Conservation (phyloP, 768 basidiomycete species). For the Trametes maxima region DNA sequence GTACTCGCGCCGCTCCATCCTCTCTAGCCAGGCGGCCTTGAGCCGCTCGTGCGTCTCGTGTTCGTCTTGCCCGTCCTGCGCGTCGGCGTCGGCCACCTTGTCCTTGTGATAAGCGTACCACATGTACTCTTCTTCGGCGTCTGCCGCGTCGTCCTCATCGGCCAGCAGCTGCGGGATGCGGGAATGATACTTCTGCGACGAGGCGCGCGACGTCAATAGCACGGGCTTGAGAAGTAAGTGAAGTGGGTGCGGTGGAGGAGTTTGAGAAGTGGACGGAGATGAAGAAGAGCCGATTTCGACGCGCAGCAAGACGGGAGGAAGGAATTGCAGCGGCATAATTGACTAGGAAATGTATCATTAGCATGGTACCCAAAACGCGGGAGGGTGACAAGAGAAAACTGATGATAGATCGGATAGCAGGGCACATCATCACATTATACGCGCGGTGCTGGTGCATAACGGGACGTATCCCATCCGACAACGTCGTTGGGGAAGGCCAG, state of each 20-base stretch:
- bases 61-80: constrained; percentile 30
- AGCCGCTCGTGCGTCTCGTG: constrained; percentile 50
- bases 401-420: background rate
- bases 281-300: constrained; percentile 39
- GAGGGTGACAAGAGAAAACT: background rate
- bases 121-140: constrained; percentile 73
- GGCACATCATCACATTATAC: no score
- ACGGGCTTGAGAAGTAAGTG: constrained; percentile 62
- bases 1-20: constrained; percentile 62
- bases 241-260: constrained; percentile 50
- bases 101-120: constrained; percentile 74
- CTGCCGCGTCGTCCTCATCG: constrained; percentile 61
- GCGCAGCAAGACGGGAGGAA: constrained; percentile 59
- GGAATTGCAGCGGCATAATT: constrained; percentile 63
- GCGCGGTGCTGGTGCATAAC: no score
- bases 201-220: constrained; percentile 57
- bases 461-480: no score
- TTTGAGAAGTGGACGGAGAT: constrained; percentile 25
- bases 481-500: no score
- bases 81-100: constrained; percentile 38
- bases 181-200: constrained; percentile 61
- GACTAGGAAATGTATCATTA: constrained; percentile 47
- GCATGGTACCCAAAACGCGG: no score
- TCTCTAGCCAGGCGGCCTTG: constrained; percentile 57
- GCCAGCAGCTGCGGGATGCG: constrained; percentile 64